Evolutionary conservation across 352 stramenopile species (phyloP).

Genomic region (Pythium vanterpoolii): DNA sequence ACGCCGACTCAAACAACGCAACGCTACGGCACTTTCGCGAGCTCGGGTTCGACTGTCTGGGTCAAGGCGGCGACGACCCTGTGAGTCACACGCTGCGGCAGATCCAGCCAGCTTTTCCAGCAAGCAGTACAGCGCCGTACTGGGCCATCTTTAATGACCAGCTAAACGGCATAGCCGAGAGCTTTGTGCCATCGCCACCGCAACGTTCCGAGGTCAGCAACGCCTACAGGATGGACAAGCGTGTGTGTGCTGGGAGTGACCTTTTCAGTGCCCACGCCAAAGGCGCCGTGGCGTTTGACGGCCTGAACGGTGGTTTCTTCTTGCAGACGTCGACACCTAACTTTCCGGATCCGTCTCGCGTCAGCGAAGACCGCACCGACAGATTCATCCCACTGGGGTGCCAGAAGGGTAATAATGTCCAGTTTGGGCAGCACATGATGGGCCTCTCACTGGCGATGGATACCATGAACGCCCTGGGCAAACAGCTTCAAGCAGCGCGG

Average conservation of each 20-base stretch:
- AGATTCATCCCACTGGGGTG: slow-evolving; percentile 70
- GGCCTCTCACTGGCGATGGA: slow-evolving; percentile 51
- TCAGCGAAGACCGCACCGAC: slow-evolving; percentile 2
- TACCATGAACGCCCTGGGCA: slow-evolving; percentile 39
- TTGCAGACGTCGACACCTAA: slow-evolving; percentile 77
- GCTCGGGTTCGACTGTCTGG: slow-evolving; percentile 72
- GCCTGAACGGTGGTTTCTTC: slow-evolving; percentile 48
- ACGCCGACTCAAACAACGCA: slow-evolving; percentile 53
- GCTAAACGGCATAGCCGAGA: slow-evolving; percentile 56
- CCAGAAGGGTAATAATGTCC: slow-evolving; percentile 73
- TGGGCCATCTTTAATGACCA: slow-evolving; percentile 84
- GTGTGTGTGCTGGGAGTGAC: slow-evolving; percentile 44
- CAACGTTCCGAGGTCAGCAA: background rate
- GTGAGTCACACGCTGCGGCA: slow-evolving; percentile 72
- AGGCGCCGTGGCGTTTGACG: slow-evolving; percentile 54
- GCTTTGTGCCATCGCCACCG: background rate
- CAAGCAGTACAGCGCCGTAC: slow-evolving; percentile 25
- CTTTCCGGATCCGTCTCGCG: slow-evolving; percentile 57
- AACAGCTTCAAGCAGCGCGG: slow-evolving; percentile 47
- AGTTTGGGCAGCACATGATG: slow-evolving; percentile 71
- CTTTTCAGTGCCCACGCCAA: slow-evolving; percentile 76
- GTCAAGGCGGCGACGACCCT: slow-evolving; percentile 68
- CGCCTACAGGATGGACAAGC: background rate
- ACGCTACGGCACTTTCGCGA: slow-evolving; percentile 64
- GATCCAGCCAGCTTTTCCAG: slow-evolving; percentile 9